phyloP scores from a whole-genome alignment of 2,329 filamentous ascomycete genomes.

The Fusarium incarnatum region DNA sequence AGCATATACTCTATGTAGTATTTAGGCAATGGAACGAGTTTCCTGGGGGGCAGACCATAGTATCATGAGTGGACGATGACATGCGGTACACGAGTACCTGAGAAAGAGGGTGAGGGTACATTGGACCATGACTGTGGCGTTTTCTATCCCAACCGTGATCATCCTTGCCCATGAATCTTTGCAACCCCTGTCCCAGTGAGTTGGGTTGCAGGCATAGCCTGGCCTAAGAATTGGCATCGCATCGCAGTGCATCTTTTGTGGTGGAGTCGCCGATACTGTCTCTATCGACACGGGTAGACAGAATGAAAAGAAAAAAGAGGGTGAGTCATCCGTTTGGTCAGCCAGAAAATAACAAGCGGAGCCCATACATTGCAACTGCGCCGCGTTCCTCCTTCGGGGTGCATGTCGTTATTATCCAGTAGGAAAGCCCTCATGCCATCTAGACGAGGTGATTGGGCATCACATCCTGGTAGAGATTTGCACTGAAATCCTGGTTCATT shows the following conservation, averaged over 20 bases:
- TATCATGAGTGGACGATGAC: constrained; percentile 47
- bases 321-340: constrained; percentile 43
- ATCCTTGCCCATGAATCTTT: constrained; percentile 17
- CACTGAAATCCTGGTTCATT: constrained; percentile 34
- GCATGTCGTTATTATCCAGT: constrained; percentile 51
- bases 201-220: constrained; percentile 30
- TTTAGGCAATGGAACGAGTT: constrained; percentile 47
- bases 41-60: constrained; percentile 35
- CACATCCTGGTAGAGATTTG: constrained; percentile 47
- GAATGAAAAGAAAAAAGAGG: constrained; percentile 7
- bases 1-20: constrained; percentile 44
- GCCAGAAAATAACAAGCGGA: constrained; percentile 34
- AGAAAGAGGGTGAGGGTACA: constrained; percentile 43
- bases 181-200: neutral
- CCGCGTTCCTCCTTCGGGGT: constrained; percentile 57
- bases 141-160: constrained; percentile 3
- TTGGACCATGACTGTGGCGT: constrained; percentile 47
- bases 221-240: constrained; percentile 26
- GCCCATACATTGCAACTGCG: constrained; percentile 51
- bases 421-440: constrained; percentile 37
- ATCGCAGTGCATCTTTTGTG: constrained; percentile 21
- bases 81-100: constrained; percentile 45
- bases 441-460: constrained; percentile 53
- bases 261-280: constrained; percentile 40
- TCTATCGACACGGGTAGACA: constrained; percentile 16